These are phyloP conservation scores for Spiraea crenata DNA, from an alignment of 331 rosid species.

Conservation along the genomic window DNA sequence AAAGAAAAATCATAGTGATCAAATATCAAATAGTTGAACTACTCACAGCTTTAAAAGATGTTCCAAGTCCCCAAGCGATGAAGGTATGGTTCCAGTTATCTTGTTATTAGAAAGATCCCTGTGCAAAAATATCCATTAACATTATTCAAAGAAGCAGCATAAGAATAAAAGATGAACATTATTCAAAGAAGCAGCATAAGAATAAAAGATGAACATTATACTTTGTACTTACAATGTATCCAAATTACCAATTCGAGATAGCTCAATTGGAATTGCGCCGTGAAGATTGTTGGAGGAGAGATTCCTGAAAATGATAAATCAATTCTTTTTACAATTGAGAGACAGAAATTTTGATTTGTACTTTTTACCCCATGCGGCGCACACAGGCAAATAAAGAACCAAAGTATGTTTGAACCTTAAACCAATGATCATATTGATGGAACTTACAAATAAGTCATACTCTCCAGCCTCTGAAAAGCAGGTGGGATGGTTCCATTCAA, in stretches of 20 bases:
- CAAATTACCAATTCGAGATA: conserved; percentile 91
- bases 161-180: neutral
- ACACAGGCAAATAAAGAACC: neutral
- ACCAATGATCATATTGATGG: neutral
- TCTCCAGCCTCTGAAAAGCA: conserved; percentile 81
- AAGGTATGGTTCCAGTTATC: conserved; percentile 71
- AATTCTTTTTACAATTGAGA: conserved; percentile 3
- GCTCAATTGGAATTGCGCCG: conserved; percentile 83
- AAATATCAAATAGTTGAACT: conserved; percentile 31
- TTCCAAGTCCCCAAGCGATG: conserved; percentile 97
- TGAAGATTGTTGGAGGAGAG: conserved; percentile 76
- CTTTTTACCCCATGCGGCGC: neutral
- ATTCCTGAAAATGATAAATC: conserved; percentile 47
- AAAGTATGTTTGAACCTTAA: neutral
- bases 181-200: conserved; percentile 27
- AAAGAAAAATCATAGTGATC: neutral
- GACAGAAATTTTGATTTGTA: neutral
- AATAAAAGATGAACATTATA: conserved; percentile 44
- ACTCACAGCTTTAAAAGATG: conserved; percentile 97
- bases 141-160: neutral
- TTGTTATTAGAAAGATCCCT: conserved; percentile 91
- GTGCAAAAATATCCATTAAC: conserved; percentile 7
- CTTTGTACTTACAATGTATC: conserved; percentile 76
- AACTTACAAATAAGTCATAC: conserved; percentile 98
- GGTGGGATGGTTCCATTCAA: conserved; percentile 81